These are phyloP conservation scores for Triticum aestivum DNA, from an alignment of 176 grass and related monocot species.

Conservation along the genomic window DNA sequence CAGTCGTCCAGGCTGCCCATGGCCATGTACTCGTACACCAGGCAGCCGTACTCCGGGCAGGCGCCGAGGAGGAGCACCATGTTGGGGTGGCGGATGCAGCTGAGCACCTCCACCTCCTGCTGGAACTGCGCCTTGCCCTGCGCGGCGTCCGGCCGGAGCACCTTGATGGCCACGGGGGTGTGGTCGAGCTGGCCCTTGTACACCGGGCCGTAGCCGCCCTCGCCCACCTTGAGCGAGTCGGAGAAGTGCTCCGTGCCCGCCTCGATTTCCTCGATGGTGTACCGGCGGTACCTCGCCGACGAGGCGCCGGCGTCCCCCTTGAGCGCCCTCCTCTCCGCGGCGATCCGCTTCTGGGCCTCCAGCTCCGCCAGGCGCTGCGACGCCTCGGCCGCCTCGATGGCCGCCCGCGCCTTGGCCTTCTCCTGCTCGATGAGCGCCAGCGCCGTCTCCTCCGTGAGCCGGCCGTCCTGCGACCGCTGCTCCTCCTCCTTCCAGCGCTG, in stretches of 20 bases:
- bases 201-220: constrained; percentile 93
- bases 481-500: constrained; percentile 80
- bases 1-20: constrained; percentile 88
- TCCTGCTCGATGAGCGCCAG: constrained; percentile 71
- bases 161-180: constrained; percentile 86
- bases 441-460: constrained; percentile 63
- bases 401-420: constrained; percentile 61
- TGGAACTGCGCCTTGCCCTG: constrained; percentile 91
- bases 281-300: constrained; percentile 52
- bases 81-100: constrained; percentile 91
- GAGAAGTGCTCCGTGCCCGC: constrained; percentile 67
- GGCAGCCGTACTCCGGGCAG: constrained; percentile 89
- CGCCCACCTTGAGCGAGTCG: constrained; percentile 67
- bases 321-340: constrained; percentile 58
- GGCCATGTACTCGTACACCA: constrained; percentile 96
- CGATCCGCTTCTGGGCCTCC: constrained; percentile 69
- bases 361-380: constrained; percentile 69
- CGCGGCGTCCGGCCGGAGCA: constrained; percentile 79
- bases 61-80: constrained; percentile 96
- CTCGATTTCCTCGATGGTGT: constrained; percentile 88
- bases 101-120: constrained; percentile 91
- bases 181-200: constrained; percentile 85
- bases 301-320: constrained; percentile 35
- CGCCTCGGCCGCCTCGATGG: constrained; percentile 61
- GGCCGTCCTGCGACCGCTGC: constrained; percentile 43